A percentile compares a stretch with the other conserved stretches of the same genome.
phyloP scores from a whole-genome alignment of 495 filamentous ascomycete species.

The Achaetomiella virescens region DNA sequence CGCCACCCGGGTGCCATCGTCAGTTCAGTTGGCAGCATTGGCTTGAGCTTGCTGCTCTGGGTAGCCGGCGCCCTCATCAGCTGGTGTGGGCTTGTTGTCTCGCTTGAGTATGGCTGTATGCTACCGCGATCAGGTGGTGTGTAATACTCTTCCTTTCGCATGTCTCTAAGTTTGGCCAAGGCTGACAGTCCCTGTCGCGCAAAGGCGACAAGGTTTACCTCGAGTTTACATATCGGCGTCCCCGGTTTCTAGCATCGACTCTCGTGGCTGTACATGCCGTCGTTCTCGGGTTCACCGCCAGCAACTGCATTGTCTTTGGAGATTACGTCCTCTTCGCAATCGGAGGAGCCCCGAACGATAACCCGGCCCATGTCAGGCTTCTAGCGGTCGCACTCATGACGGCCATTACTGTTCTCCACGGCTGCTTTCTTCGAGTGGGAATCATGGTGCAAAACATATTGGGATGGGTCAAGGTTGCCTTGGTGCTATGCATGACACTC shows the following conservation, averaged over 20 bases:
- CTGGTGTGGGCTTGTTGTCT: conserved; percentile 54
- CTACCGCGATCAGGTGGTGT: conserved; percentile 62
- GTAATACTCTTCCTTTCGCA: background rate
- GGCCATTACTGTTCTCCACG: conserved; percentile 55
- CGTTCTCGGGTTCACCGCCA: conserved; percentile 62
- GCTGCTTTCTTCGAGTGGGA: conserved; percentile 54
- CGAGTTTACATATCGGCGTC: conserved; percentile 65
- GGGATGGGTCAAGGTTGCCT: conserved; percentile 57
- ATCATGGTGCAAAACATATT: conserved; percentile 61
- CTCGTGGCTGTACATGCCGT: conserved; percentile 62
- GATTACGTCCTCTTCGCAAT: conserved; percentile 62
- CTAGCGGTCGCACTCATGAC: conserved; percentile 59
- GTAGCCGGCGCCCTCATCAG: conserved; percentile 54
- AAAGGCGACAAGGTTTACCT: conserved; percentile 61
- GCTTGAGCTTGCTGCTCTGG: conserved; percentile 60
- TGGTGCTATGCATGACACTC: conserved; percentile 61
- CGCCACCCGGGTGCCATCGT: conserved; percentile 65
- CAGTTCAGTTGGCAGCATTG: conserved; percentile 61
- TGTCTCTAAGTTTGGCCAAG: background rate
- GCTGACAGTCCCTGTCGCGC: background rate
- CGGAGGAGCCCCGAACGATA: conserved; percentile 32
- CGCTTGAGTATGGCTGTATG: conserved; percentile 67
- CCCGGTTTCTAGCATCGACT: conserved; percentile 62
- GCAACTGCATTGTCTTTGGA: conserved; percentile 66
- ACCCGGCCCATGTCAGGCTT: conserved; percentile 45